These are phyloP conservation scores for Chytriomyces confervae DNA, from an alignment of 192 early-diverging fungal species.

Conservation along the genomic window DNA sequence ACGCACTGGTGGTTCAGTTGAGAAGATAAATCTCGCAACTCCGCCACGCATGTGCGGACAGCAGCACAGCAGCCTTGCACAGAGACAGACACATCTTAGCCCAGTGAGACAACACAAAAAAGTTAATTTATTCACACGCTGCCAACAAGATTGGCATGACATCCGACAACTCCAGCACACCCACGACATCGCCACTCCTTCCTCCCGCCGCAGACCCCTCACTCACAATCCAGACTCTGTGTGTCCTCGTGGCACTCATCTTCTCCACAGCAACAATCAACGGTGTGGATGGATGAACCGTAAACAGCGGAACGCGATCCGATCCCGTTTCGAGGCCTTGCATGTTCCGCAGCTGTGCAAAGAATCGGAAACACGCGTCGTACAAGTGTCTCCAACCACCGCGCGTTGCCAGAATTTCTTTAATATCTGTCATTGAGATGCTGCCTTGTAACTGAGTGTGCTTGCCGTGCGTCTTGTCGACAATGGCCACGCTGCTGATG, in stretches of 20 bases:
- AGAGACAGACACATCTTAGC: no score
- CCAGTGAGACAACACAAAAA: no score
- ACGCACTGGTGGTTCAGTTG: no score
- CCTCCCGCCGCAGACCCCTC: constrained; percentile 35
- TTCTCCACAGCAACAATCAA: constrained; percentile 57
- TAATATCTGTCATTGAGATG: constrained; percentile 58
- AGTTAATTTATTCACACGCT: not conserved
- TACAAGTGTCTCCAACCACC: constrained; percentile 53
- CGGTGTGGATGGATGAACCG: constrained; percentile 50
- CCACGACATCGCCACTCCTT: constrained; percentile 49
- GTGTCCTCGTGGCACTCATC: constrained; percentile 57
- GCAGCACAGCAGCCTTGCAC: no score
- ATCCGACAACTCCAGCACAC: constrained; percentile 51
- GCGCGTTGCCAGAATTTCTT: constrained; percentile 48
- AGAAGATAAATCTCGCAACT: no score
- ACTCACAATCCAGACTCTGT: constrained; percentile 57
- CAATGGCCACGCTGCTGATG: constrained; percentile 58
- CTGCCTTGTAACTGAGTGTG: constrained; percentile 42
- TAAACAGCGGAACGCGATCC: constrained; percentile 48
- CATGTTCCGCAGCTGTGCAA: constrained; percentile 41
- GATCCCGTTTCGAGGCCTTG: constrained; percentile 47
- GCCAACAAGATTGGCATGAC: constrained; percentile 48
- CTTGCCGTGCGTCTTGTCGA: constrained; percentile 34
- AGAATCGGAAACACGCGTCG: constrained; percentile 50
- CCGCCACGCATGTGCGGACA: no score